Percentiles rank a stretch among this genome's conserved stretches.
Evolutionary conservation across 176 grass and related monocot species (phyloP).

Genomic region (Aegilops bicornis): DNA sequence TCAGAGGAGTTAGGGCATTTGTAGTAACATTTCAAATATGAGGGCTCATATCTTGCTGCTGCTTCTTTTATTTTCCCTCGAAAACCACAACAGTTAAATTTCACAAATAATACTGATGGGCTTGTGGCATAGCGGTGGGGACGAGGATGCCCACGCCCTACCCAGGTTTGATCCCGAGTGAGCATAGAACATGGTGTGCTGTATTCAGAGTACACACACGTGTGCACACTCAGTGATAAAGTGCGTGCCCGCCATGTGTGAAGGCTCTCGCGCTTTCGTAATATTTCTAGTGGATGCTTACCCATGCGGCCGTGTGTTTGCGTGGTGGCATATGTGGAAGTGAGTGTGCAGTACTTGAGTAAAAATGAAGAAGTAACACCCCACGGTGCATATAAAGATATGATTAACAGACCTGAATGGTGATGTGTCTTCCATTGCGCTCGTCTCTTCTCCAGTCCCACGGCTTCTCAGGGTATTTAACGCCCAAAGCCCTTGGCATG

Average conservation of each 20-base stretch:
- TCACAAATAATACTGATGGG: background rate
- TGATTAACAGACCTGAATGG: background rate
- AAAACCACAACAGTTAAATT: background rate
- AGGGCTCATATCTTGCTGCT: background rate
- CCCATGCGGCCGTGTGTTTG: background rate
- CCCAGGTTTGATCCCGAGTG: background rate
- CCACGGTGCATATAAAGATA: background rate
- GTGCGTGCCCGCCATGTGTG: background rate
- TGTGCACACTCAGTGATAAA: background rate
- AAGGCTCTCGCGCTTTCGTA: background rate
- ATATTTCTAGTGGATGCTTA: background rate
- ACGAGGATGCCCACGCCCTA: background rate
- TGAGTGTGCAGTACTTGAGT: background rate
- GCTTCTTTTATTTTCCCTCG: background rate
- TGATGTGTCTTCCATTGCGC: background rate
- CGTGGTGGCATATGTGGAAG: background rate
- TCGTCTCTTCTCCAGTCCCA: constrained; percentile 54
- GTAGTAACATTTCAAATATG: background rate
- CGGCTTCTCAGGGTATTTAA: constrained; percentile 49
- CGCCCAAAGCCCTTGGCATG: constrained; percentile 39
- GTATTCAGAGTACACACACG: background rate
- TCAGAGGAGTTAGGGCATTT: background rate
- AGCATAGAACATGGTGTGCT: background rate
- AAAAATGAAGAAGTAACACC: background rate
- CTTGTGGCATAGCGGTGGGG: background rate